Evolutionary conservation across 2,329 filamentous ascomycete species (phyloP).

Genomic region (Sclerotiophoma versabilis): DNA sequence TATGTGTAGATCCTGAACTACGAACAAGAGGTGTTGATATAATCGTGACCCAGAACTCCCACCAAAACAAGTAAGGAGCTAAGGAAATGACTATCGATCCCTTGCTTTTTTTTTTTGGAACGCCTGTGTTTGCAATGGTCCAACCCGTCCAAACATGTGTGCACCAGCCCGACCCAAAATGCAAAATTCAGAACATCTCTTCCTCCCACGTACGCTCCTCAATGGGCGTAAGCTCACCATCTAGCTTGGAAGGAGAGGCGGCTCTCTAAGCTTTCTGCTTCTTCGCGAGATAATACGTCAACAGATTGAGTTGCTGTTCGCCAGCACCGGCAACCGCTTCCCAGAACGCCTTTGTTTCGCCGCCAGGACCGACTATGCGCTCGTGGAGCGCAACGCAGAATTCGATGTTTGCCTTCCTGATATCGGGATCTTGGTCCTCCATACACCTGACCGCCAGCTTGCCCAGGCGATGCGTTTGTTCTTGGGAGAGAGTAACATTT

Average conservation of each 20-base stretch:
- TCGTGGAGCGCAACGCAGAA: conserved; percentile 77
- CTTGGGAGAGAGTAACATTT: conserved; percentile 37
- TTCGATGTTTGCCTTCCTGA: conserved; percentile 75
- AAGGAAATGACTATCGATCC: conserved; percentile 1
- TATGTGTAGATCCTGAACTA: background rate
- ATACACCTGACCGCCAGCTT: conserved; percentile 49
- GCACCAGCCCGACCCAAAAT: background rate
- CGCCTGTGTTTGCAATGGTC: conserved; percentile 4
- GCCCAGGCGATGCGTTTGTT: conserved; percentile 49
- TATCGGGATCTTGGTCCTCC: conserved; percentile 50
- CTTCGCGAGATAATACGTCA: conserved; percentile 79
- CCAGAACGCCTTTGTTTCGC: conserved; percentile 67
- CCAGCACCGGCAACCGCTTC: conserved; percentile 67
- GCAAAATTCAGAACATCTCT: background rate
- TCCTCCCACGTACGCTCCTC: background rate
- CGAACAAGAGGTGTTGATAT: background rate
- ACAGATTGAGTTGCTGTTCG: conserved; percentile 77
- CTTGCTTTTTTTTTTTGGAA: background rate
- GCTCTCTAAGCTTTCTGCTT: conserved; percentile 35
- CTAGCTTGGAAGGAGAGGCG: background rate
- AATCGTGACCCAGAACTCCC: background rate
- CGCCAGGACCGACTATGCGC: conserved; percentile 37
- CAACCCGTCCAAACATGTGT: background rate
- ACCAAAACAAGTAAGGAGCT: background rate
- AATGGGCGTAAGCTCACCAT: background rate